These are phyloP conservation scores for Acanthamoeba polyphaga DNA, from an alignment of 208 protist genomes.

Conservation along the genomic window DNA sequence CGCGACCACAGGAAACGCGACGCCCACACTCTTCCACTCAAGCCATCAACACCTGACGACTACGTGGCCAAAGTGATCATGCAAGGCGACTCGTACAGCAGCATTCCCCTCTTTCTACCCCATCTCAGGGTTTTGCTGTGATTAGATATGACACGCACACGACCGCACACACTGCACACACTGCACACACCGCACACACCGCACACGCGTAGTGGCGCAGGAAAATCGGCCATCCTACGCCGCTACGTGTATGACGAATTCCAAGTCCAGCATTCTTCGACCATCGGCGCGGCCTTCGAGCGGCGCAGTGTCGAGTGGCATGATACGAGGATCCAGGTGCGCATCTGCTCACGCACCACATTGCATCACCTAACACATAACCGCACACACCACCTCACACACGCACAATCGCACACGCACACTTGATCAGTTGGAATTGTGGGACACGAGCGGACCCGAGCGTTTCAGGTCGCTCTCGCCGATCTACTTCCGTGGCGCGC, in stretches of 20 bases:
- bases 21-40: not conserved
- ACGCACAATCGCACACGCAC: not conserved
- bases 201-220: not conserved
- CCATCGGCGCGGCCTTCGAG: not conserved
- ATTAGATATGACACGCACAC: not conserved
- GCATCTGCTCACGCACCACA: not conserved
- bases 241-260: not conserved
- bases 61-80: not conserved
- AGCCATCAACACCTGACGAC: not conserved
- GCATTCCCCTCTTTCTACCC: not conserved
- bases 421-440: not conserved
- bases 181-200: no score
- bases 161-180: no score
- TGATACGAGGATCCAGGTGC: not conserved
- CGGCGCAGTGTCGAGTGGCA: not conserved
- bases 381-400: no score
- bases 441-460: constrained; percentile 90
- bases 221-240: not conserved
- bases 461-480: constrained; percentile 87
- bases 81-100: not conserved
- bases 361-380: not conserved
- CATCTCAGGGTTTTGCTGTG: no score
- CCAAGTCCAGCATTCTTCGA: not conserved
- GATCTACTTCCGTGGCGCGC: constrained; percentile 86
- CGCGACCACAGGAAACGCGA: not conserved